These are phyloP conservation scores for Stenogyne calaminthoides DNA, from an alignment of 305 asterid genomes.

Conservation along the genomic window DNA sequence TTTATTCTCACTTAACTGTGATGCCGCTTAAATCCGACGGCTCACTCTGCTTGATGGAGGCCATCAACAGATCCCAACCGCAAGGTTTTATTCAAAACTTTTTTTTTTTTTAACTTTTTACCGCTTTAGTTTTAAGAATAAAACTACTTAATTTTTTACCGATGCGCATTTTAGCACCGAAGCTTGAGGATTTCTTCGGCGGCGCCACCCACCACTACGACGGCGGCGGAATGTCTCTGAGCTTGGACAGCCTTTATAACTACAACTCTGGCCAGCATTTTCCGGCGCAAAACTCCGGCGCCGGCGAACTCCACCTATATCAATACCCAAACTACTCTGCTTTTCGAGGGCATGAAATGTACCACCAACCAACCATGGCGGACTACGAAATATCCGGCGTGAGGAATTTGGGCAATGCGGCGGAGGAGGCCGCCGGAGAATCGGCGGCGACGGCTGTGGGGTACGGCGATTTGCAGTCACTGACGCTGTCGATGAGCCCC, in stretches of 20 bases:
- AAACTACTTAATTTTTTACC: neutral
- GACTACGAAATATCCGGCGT: slow-evolving; percentile 40
- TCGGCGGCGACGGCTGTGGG: slow-evolving; percentile 40
- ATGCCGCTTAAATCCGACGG: slow-evolving; percentile 77
- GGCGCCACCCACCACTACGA: slow-evolving; percentile 64
- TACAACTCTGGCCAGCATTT: slow-evolving; percentile 54
- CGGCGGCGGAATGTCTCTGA: slow-evolving; percentile 66
- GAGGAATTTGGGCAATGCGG: slow-evolving; percentile 44
- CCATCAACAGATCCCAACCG: slow-evolving; percentile 52
- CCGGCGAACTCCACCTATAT: slow-evolving; percentile 35
- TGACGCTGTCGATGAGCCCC: slow-evolving; percentile 77
- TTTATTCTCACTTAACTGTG: slow-evolving; percentile 44
- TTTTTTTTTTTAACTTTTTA: neutral
- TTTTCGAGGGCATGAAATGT: slow-evolving; percentile 25
- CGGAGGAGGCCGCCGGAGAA: slow-evolving; percentile 38
- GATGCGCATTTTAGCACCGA: slow-evolving; percentile 46
- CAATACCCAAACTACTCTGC: slow-evolving; percentile 52
- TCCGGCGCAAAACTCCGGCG: slow-evolving; percentile 43
- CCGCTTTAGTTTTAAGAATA: too few species aligned
- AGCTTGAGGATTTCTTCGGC: slow-evolving; percentile 88
- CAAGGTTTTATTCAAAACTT: slow-evolving; percentile 33
- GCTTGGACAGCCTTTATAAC: slow-evolving; percentile 80
- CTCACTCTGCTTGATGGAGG: slow-evolving; percentile 63
- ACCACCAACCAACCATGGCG: slow-evolving; percentile 38
- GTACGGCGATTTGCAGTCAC: slow-evolving; percentile 56